Percentiles rank a stretch among this genome's conserved stretches.
phyloP scores from a whole-genome alignment of 345 rosid genomes.

The Populus deltoides region DNA sequence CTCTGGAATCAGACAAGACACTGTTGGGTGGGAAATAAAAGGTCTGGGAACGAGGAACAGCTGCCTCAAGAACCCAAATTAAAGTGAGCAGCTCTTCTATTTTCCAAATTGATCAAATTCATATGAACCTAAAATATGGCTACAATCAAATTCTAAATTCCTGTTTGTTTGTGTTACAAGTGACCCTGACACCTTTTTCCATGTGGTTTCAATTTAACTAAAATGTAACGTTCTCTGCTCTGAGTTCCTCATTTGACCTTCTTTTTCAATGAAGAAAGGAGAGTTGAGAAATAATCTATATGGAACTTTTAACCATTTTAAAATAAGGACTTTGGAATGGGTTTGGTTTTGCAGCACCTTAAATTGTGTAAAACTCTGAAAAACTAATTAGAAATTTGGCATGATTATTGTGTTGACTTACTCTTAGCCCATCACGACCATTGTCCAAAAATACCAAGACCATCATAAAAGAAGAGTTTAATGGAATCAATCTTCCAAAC shows the following conservation, averaged over 20 bases:
- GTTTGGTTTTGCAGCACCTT: background rate
- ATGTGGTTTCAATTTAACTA: too few relatives aligned
- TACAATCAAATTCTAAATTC: background rate
- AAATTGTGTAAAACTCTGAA: background rate
- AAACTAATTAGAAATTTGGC: too few relatives aligned
- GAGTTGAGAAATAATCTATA: background rate
- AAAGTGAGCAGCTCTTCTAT: constrained; percentile 19
- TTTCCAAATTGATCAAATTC: background rate
- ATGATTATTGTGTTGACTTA: too few relatives aligned
- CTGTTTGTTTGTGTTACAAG: background rate
- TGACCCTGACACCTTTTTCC: background rate
- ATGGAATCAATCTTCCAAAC: too few relatives aligned
- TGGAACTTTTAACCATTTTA: background rate
- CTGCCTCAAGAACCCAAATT: constrained; percentile 24
- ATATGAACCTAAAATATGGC: background rate
- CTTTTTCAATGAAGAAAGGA: background rate
- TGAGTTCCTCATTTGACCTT: too few relatives aligned
- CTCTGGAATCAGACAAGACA: constrained; percentile 31
- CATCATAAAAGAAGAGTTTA: too few relatives aligned
- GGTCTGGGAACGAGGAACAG: constrained; percentile 3
- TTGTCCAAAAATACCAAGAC: too few relatives aligned
- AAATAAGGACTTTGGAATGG: background rate
- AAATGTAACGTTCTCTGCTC: too few relatives aligned
- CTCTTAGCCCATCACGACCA: too few relatives aligned
- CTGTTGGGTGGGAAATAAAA: constrained; percentile 24